Conservation (phyloP, 495 filamentous ascomycete genomes). For the Penicillium waksmanii region DNA sequence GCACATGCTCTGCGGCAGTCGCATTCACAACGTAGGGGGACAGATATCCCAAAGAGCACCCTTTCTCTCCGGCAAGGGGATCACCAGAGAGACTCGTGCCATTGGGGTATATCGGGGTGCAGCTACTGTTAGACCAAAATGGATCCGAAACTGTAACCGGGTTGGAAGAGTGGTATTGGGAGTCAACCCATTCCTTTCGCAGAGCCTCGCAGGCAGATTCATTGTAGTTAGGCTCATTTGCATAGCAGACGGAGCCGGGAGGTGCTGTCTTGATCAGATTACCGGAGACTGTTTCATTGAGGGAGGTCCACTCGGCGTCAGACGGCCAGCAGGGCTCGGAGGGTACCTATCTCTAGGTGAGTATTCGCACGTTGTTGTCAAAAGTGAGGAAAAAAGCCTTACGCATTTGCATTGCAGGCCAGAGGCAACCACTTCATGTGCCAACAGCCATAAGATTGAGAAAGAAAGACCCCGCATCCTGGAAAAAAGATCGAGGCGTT, state of each 20-base stretch:
- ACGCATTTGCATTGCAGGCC: no score
- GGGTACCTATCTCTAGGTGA: no score
- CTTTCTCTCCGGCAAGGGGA: neutral
- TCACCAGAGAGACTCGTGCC: slow-evolving; percentile 10
- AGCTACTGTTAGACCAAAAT: neutral
- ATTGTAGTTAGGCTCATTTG: slow-evolving; percentile 10
- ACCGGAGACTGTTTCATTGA: slow-evolving; percentile 53
- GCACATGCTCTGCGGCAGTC: slow-evolving; percentile 27
- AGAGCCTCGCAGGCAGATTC: slow-evolving; percentile 27
- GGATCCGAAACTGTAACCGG: slow-evolving; percentile 30
- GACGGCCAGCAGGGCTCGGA: slow-evolving; percentile 43
- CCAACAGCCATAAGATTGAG: no score
- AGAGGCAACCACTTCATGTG: no score
- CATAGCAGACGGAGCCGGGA: slow-evolving; percentile 60
- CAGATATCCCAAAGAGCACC: slow-evolving; percentile 21
- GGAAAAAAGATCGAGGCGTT: no score
- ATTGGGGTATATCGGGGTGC: slow-evolving; percentile 27
- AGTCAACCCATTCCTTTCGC: slow-evolving; percentile 30
- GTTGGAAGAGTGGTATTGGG: slow-evolving; percentile 29
- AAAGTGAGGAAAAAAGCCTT: no score
- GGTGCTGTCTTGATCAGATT: slow-evolving; percentile 55
- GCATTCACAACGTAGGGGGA: slow-evolving; percentile 40
- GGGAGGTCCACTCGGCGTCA: slow-evolving; percentile 34
- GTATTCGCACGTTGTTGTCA: no score
- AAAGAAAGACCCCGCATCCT: no score